Percentiles rank a stretch among this genome's conserved stretches.
phyloP scores from a whole-genome alignment of 495 filamentous ascomycete species.

The Astrothelium subdiscretum region DNA sequence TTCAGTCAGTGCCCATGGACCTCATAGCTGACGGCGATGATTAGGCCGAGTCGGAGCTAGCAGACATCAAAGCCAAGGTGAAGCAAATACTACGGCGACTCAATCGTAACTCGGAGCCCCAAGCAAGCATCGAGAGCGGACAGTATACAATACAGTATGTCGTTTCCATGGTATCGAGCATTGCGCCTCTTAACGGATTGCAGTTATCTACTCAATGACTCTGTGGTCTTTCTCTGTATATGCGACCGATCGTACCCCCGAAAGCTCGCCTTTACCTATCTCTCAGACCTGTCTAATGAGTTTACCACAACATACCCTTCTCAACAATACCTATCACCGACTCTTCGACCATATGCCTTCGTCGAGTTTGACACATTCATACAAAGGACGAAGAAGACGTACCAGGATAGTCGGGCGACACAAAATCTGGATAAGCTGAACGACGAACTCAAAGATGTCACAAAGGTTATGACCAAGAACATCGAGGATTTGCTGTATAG shows the following conservation, averaged over 20 bases:
- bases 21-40: conserved; percentile 6
- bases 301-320: conserved; percentile 77
- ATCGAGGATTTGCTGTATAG: conserved; percentile 96
- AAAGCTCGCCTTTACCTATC: conserved; percentile 98
- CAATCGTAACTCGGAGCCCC: conserved; percentile 74
- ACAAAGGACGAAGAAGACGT: conserved; percentile 80
- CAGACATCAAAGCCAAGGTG: conserved; percentile 79
- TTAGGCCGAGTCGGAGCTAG: conserved; percentile 61
- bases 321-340: conserved; percentile 58
- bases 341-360: conserved; percentile 84
- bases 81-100: conserved; percentile 82
- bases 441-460: conserved; percentile 93
- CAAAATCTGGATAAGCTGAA: conserved; percentile 81
- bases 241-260: conserved; percentile 89
- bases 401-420: conserved; percentile 82
- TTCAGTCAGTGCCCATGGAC: background rate
- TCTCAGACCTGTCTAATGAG: conserved; percentile 76
- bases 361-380: conserved; percentile 98
- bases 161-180: background rate
- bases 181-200: background rate
- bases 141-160: conserved; percentile 78
- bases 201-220: conserved; percentile 75
- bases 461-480: conserved; percentile 99
- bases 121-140: conserved; percentile 83
- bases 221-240: conserved; percentile 84